Evolutionary conservation across 768 basidiomycete species (phyloP), one percentile per base, ranked within the genome.

Genomic region (Artomyces pyxidatus): DNA sequence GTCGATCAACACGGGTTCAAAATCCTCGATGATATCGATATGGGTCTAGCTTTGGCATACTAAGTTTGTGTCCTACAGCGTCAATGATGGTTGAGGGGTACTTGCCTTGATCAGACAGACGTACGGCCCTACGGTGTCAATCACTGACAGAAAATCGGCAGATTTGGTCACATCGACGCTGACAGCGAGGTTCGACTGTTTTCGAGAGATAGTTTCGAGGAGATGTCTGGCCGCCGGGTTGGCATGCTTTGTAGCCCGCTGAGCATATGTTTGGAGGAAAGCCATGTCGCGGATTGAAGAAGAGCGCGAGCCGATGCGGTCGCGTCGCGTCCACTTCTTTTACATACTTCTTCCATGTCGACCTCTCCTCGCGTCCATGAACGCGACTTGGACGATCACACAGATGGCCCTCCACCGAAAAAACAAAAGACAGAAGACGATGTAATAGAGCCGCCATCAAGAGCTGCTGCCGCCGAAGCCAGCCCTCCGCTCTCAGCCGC

Each of bases 1-100:
- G 37, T 79, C 71, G 48, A 94, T 78, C 40, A 97, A 67, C 6
- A 74, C 75, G 9, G 70, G 65, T 39, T 92, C 80, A 64, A 92
- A 98, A 68, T 98, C 93, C 57, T 92, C 85, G 49, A 99, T 74
- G 57, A 99, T 87, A 65, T 99, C 96, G 56, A 97, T 78, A 61
- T 99, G 96, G 0, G 96, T 98, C 96, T 98, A 27, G 49, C 41
- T 47, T 56, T 44, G 37, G 28, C 19, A 17, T 22, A 25, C 17
- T 55, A 23, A 54, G 71, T 54, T 49, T 55, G 39, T 58, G 63
- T 42, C 67, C 61, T 55, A 61, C 49, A 27, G 17, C 19, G 38
- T 30, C 37, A 42, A 43, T 43, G 39, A 37, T 48, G 43, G 52
- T 49, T 47, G 48, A 52, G 42, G 11, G 28, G 44, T 47, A 54